Evolutionary conservation across 1,139 yeast genomes (phyloP), one percentile per base, ranked within the genome.

Genomic region (Pneumocystis murina): DNA sequence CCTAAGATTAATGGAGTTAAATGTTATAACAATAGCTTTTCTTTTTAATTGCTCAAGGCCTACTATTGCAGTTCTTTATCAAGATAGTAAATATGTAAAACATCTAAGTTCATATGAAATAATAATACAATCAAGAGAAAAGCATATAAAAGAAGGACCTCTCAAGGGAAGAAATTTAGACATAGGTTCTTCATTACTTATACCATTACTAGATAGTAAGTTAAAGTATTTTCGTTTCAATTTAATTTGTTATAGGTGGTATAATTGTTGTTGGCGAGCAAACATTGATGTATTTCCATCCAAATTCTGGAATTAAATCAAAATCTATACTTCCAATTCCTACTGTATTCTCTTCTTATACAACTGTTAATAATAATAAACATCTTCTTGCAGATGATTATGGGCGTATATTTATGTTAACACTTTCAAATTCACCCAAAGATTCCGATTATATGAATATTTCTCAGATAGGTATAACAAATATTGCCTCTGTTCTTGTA

Each of bases 61-160:
- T 8, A 64, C 68, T 7, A 62, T 68, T 28, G 70, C 69, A 6
- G 67, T 68, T 16, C 62, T 68, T 5, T 67, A 67, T 59, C 59
- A 66, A 20, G 70, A 68, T 60, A 63, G 68, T 20, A 59, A 59
- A 40, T 65, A 62, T 43, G 64, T 62, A 4, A 61, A 65, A 10
- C 70, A 67, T 59, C 65, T 68, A 58, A 66, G 64, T 57, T 62
- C 67, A n/a, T 68, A 68, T 64, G 68, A 67, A 48, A 59, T 68
- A 39, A 59, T 54, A 40, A 43, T 59, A 16, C 57, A 60, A 57
- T 64, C 65, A 55, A 58, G 64, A 61, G 14, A 33, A 59, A 20
- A 65, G 58, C 38, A 35, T 62, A 8, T 43, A 60, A n/a, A 59
- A 60, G 20, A 63, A 58, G 60, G 40, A 3, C 14, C 54, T 41